Evolutionary conservation across 805 yeast species (phyloP).

Genomic region (Schwanniomyces sp.): DNA sequence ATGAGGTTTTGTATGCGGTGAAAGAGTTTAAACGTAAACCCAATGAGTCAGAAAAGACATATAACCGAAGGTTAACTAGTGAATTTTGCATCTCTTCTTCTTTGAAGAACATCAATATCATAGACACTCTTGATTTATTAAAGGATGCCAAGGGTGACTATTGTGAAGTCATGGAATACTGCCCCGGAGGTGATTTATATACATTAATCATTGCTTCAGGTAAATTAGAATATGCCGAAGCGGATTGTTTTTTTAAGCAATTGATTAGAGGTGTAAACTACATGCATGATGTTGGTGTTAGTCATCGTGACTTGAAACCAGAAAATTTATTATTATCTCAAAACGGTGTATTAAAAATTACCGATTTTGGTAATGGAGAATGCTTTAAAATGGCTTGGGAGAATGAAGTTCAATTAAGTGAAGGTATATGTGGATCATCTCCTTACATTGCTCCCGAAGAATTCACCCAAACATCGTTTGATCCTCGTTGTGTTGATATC

Average conservation of each 20-base stretch:
- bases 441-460: conserved; percentile 95
- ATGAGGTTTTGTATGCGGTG: conserved; percentile 73
- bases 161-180: conserved; percentile 83
- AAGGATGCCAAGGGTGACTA: conserved; percentile 82
- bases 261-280: conserved; percentile 78
- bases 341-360: conserved; percentile 72
- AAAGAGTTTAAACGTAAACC: conserved; percentile 73
- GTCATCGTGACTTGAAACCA: conserved; percentile 87
- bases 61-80: conserved; percentile 70
- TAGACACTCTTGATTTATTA: conserved; percentile 71
- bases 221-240: conserved; percentile 77
- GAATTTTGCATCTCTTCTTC: conserved; percentile 84
- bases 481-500: conserved; percentile 78
- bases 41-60: conserved; percentile 62
- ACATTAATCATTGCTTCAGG: conserved; percentile 73
- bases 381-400: conserved; percentile 89
- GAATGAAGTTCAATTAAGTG: conserved; percentile 62
- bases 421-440: conserved; percentile 80
- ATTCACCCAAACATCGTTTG: conserved; percentile 63
- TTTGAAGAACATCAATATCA: conserved; percentile 74
- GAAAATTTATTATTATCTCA: conserved; percentile 77
- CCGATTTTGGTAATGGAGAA: conserved; percentile 87
- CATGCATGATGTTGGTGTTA: conserved; percentile 88
- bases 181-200: conserved; percentile 80
- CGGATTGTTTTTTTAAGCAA: conserved; percentile 89